Evolutionary conservation across 805 yeast genomes (phyloP).

Genomic region (Candida ascalaphidarum): DNA sequence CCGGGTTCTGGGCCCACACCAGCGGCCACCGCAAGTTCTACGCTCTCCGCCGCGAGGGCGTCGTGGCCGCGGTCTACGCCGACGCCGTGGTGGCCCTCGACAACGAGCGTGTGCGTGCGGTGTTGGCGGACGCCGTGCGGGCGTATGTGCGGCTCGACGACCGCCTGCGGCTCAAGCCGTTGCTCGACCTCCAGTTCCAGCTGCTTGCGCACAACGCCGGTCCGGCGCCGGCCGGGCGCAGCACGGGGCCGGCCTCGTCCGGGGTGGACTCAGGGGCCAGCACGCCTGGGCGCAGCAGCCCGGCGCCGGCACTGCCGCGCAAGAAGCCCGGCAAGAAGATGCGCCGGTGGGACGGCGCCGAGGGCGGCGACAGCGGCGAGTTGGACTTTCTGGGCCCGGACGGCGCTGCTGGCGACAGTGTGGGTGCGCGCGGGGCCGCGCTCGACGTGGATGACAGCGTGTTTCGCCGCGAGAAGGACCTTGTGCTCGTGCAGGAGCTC

Average conservation of each 20-base stretch:
- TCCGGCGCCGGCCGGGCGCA: too few species aligned
- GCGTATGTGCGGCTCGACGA: conserved; percentile 17
- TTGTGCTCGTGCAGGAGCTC: conserved; percentile 32
- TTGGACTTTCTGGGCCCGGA: conserved; percentile 24
- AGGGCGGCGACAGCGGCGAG: conserved; percentile 28
- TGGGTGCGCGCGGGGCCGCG: conserved; percentile 2
- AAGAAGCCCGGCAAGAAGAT: conserved; percentile 20
- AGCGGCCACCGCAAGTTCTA: conserved; percentile 27
- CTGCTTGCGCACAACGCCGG: conserved; percentile 9
- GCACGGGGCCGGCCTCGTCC: neutral
- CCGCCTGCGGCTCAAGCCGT: conserved; percentile 17
- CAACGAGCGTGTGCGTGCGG: conserved; percentile 24
- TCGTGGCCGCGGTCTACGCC: conserved; percentile 28
- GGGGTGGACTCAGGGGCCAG: neutral
- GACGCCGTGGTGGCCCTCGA: conserved; percentile 32
- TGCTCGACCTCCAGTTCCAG: conserved; percentile 31
- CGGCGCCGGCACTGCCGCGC: conserved; percentile 2
- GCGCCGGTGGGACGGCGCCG: conserved; percentile 37
- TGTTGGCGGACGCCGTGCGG: conserved; percentile 23
- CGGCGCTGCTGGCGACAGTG: conserved; percentile 1
- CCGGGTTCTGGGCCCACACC: conserved; percentile 22
- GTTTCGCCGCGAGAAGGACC: conserved; percentile 26
- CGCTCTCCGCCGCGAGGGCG: conserved; percentile 14
- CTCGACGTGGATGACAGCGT: conserved; percentile 21
- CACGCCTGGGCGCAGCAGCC: too few species aligned